A percentile compares a stretch with the other conserved stretches of the same genome.
phyloP scores from a whole-genome alignment of 2,329 filamentous ascomycete genomes.

The Aspergillus alliaceus region DNA sequence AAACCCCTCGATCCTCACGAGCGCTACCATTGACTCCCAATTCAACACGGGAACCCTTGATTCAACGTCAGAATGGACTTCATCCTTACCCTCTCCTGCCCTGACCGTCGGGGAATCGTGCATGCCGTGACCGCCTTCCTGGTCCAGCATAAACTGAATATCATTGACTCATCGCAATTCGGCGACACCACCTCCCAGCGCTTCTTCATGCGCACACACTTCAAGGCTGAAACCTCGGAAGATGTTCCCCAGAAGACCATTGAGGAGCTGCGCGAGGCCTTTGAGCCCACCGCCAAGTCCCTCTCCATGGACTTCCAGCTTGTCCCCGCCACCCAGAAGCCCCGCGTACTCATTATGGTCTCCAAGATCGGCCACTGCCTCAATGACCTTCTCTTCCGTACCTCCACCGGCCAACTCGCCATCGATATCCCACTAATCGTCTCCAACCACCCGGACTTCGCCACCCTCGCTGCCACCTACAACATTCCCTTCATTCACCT shows the following conservation, averaged over 20 bases:
- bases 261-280: slow-evolving; percentile 55
- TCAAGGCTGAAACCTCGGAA: slow-evolving; percentile 53
- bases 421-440: slow-evolving; percentile 77
- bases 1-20: neutral
- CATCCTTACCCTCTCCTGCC: slow-evolving; percentile 79
- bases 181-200: slow-evolving; percentile 70
- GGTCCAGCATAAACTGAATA: slow-evolving; percentile 72
- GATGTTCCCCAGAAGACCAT: slow-evolving; percentile 32
- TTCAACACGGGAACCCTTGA: slow-evolving; percentile 24
- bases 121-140: slow-evolving; percentile 80
- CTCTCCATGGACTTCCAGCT: slow-evolving; percentile 73
- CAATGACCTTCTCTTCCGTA: slow-evolving; percentile 79
- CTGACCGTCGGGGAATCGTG: slow-evolving; percentile 81
- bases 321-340: slow-evolving; percentile 66
- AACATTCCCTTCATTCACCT: slow-evolving; percentile 78
- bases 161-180: slow-evolving; percentile 83
- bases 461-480: slow-evolving; percentile 67
- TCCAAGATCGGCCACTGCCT: slow-evolving; percentile 86
- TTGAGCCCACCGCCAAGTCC: slow-evolving; percentile 61
- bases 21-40: slow-evolving; percentile 2
- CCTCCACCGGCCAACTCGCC: slow-evolving; percentile 70
- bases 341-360: slow-evolving; percentile 81
- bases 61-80: slow-evolving; percentile 47
- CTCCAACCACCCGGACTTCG: slow-evolving; percentile 78
- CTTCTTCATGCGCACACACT: slow-evolving; percentile 90